Conservation (phyloP, 2,329 filamentous ascomycete species). For the Claviceps africana region DNA sequence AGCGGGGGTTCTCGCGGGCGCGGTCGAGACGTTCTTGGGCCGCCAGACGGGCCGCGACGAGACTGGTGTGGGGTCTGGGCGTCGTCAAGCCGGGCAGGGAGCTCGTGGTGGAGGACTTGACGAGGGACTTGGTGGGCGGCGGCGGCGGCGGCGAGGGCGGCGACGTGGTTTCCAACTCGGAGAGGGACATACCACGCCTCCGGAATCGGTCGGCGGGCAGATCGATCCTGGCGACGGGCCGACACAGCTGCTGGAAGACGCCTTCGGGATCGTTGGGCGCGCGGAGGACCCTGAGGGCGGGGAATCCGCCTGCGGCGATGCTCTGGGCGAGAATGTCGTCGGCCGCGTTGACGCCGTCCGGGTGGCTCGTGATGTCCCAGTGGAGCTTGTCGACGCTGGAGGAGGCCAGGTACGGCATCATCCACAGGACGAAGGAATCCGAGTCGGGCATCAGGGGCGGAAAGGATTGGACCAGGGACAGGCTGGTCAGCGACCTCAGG, state of each 20-base stretch:
- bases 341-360: constrained; percentile 30
- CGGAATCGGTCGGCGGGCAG: constrained; percentile 35
- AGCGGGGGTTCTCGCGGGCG: constrained; percentile 38
- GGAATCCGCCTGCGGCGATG: constrained; percentile 49
- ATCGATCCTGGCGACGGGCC: constrained; percentile 42
- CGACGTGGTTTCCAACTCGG: constrained; percentile 8
- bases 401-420: constrained; percentile 51
- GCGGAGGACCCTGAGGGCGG: constrained; percentile 43
- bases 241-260: constrained; percentile 53
- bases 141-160: constrained; percentile 5
- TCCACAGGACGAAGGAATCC: constrained; percentile 40
- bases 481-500: constrained; percentile 31
- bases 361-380: constrained; percentile 47
- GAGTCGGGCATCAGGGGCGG: constrained; percentile 41
- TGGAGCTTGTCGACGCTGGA: constrained; percentile 38
- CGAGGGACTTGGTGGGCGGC: constrained; percentile 15
- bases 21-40: constrained; percentile 53
- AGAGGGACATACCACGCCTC: constrained; percentile 5
- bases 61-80: constrained; percentile 26
- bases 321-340: constrained; percentile 50
- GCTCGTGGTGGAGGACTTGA: constrained; percentile 23
- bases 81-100: constrained; percentile 12
- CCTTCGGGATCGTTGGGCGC: constrained; percentile 57
- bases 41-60: constrained; percentile 40
- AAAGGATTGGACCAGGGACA: constrained; percentile 40